Base-by-base conservation (phyloP, 768 basidiomycete species). In the Exidia glandulosa region DNA sequence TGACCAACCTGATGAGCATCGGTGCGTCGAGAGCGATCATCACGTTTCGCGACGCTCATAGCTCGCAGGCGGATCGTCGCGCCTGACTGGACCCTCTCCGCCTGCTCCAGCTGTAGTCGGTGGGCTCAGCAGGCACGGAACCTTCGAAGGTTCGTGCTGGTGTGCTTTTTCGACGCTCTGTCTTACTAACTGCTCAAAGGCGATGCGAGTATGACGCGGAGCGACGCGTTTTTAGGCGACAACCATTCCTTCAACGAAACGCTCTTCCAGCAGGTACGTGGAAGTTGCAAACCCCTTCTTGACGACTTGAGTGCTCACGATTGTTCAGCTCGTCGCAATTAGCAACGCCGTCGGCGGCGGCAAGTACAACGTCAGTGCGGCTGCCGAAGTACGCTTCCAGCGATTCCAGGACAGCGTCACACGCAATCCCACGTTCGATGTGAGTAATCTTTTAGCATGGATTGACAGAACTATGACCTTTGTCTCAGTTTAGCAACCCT, bases 1-100 rank as follows among this genome's bases (percentile, higher is more conserved):
- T 61, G 23, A 61, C 60, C 13, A 50, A 61, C 31, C 56, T 32
- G 14, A 27, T 61, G 37, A 61, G 60, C 47, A 61, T 61, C 25
- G 60, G 60, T 32, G 25, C n/a, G 23, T 32, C 31, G 16, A 58
- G 33, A 10, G 7, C 30, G 33, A 33, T 55, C 59, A 14, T 55
- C 34, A 3, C 7, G 27, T 29, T 25, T 2, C 25, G 30, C 50
- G 50, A 54, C 19, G 25, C 25, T 10, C 10, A 9, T 6, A 9
- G 10, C 36, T 10, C 19, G 19, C 2, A 54, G 50, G 50, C 19
- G 50, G 50, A 5, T 13, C 30, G 25, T 54, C 50, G 25, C 30
- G 25, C 10, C 25, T 29, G 25, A 54, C 50, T 29, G 50, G 50
- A 29, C 23, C 27, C 25, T 23, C 50, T 12, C 50, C 50, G 5